Conservation (phyloP, 495 filamentous ascomycete species). For the Friedmanniomyces simplex region DNA sequence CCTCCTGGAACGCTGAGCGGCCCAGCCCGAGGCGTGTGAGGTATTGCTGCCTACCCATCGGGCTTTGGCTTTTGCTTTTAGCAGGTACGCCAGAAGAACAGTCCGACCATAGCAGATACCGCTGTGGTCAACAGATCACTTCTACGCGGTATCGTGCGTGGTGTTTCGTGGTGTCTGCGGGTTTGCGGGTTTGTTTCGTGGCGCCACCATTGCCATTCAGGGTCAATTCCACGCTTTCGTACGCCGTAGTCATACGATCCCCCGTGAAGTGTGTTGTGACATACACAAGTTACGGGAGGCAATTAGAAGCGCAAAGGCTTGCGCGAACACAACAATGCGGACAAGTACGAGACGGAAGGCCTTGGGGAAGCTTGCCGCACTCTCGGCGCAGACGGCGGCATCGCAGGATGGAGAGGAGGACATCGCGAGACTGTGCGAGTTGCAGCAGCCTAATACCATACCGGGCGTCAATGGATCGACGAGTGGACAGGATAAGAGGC, state of each 20-base stretch:
- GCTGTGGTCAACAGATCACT: no score
- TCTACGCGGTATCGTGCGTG: no score
- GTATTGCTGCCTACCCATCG: slow-evolving; percentile 13
- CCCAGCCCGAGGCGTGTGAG: slow-evolving; percentile 16
- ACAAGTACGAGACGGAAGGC: slow-evolving; percentile 25
- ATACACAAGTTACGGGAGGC: background rate
- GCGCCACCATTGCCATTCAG: no score
- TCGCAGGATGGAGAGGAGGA: slow-evolving; percentile 18
- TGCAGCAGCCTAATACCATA: slow-evolving; percentile 20
- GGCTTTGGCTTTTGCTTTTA: background rate
- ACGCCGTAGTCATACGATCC: background rate
- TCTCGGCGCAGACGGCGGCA: slow-evolving; percentile 25
- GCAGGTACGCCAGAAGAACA: no score
- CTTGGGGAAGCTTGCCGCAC: slow-evolving; percentile 32
- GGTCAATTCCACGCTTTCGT: no score
- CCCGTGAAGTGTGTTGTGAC: background rate
- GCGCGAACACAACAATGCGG: slow-evolving; percentile 4
- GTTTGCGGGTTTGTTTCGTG: no score
- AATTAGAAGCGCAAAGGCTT: background rate
- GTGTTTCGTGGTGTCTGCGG: no score
- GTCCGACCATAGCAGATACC: no score
- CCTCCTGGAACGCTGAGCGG: slow-evolving; percentile 14
- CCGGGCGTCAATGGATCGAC: slow-evolving; percentile 18
- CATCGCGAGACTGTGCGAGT: slow-evolving; percentile 26
- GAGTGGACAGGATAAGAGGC: background rate